These are phyloP conservation scores for Entophlyctis helioformis DNA, from an alignment of 192 early-diverging fungal species.

Conservation along the genomic window DNA sequence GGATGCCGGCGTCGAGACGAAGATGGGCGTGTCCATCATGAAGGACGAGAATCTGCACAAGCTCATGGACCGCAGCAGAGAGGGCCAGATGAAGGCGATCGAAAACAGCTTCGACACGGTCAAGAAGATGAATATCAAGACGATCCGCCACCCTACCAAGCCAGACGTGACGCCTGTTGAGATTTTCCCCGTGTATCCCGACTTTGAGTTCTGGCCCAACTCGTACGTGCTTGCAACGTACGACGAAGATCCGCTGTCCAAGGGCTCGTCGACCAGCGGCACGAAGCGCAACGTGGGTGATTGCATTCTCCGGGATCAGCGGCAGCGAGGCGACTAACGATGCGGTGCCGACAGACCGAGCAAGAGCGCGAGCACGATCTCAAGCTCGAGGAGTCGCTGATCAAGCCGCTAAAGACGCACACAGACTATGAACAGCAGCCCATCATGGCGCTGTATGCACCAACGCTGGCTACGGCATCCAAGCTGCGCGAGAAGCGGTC, in stretches of 20 bases:
- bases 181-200: constrained; percentile 22
- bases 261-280: too few species aligned
- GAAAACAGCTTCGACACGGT: constrained; percentile 10
- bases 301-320: too few species aligned
- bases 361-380: too few species aligned
- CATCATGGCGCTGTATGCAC: too few species aligned
- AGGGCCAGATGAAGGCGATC: constrained; percentile 9
- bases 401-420: too few species aligned
- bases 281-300: too few species aligned
- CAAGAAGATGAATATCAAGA: constrained; percentile 2
- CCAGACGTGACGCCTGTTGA: constrained; percentile 11
- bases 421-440: too few species aligned
- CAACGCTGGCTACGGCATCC: not conserved
- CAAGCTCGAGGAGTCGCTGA: too few species aligned
- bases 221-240: constrained; percentile 6
- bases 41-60: constrained; percentile 1
- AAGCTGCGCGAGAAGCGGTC: not conserved
- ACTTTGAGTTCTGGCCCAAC: constrained; percentile 13
- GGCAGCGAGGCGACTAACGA: too few species aligned
- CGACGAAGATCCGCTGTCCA: constrained; percentile 17
- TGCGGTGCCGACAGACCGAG: too few species aligned
- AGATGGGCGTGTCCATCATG: constrained; percentile 2
- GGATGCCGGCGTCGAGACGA: too few species aligned
- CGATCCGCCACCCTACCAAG: constrained; percentile 12
- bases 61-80: constrained; percentile 1